Conservation (phyloP, 768 basidiomycete genomes). For the Roridomyces roridus region DNA sequence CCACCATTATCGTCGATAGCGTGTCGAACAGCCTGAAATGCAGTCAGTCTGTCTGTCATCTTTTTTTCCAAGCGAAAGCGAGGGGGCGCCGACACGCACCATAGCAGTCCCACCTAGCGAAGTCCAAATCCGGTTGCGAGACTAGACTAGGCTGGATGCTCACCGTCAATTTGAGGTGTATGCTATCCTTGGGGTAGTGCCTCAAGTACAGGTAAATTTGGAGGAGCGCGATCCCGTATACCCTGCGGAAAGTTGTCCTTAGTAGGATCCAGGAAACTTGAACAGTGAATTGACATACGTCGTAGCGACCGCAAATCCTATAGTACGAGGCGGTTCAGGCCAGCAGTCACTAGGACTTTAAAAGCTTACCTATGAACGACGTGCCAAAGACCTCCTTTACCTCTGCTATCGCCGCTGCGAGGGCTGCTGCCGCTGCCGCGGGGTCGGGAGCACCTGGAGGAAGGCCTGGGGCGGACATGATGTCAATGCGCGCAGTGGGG, state of each 20-base stretch:
- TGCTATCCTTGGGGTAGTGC: conserved; percentile 7
- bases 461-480: background rate
- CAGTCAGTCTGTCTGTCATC: background rate
- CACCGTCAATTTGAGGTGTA: conserved; percentile 12
- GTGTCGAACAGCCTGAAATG: conserved; percentile 19
- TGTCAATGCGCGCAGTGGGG: too few species aligned
- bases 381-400: conserved; percentile 18
- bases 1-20: conserved; percentile 12
- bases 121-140: too few species aligned
- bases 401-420: background rate
- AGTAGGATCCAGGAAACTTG: too few species aligned
- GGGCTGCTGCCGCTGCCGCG: background rate
- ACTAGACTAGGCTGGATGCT: background rate
- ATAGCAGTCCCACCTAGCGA: conserved; percentile 9
- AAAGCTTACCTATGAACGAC: conserved; percentile 4
- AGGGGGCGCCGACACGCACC: background rate
- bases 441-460: background rate
- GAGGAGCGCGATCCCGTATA: conserved; percentile 11
- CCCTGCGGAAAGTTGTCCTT: background rate
- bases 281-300: background rate
- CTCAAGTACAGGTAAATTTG: conserved; percentile 11
- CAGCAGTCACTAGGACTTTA: background rate
- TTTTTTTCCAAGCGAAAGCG: background rate
- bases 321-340: too few species aligned
- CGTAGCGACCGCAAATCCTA: conserved; percentile 17